phyloP scores from a whole-genome alignment of 805 yeast species.

The Starmerella apicola region DNA sequence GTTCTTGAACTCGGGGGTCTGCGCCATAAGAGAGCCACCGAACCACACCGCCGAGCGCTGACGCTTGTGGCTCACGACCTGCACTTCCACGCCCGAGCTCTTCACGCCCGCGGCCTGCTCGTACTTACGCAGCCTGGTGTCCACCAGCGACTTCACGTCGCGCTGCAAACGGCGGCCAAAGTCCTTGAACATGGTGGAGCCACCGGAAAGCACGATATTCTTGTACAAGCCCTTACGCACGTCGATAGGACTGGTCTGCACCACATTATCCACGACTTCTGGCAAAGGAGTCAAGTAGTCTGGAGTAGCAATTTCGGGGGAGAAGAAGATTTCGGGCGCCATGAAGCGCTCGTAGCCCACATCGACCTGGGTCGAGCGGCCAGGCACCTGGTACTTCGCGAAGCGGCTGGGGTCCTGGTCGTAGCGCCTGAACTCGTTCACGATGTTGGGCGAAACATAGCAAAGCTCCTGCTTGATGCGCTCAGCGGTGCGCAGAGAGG shows the following conservation, averaged over 20 bases:
- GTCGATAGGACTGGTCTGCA: constrained; percentile 92
- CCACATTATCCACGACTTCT: constrained; percentile 86
- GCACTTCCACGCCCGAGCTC: constrained; percentile 91
- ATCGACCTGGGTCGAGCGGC: constrained; percentile 59
- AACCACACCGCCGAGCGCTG: constrained; percentile 99
- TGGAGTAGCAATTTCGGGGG: constrained; percentile 91
- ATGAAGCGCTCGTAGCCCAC: constrained; percentile 95
- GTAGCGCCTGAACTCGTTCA: constrained; percentile 86
- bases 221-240: constrained; percentile 93
- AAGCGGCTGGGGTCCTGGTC: constrained; percentile 81
- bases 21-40: constrained; percentile 94
- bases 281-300: constrained; percentile 95
- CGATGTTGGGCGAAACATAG: constrained; percentile 95
- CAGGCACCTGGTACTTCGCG: constrained; percentile 75
- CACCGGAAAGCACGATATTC: constrained; percentile 93
- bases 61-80: constrained; percentile 91
- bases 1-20: constrained; percentile 90
- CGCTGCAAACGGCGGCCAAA: constrained; percentile 96
- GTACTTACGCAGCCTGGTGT: constrained; percentile 71
- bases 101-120: constrained; percentile 55
- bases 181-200: constrained; percentile 97
- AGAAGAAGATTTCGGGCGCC: constrained; percentile 98
- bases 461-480: constrained; percentile 92
- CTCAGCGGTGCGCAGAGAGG: constrained; percentile 91
- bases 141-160: constrained; percentile 77